Percentiles rank a stretch among this genome's conserved stretches.
These are phyloP conservation scores for Pyronema omphalodes DNA, from an alignment of 495 filamentous ascomycete genomes.

Conservation along the genomic window DNA sequence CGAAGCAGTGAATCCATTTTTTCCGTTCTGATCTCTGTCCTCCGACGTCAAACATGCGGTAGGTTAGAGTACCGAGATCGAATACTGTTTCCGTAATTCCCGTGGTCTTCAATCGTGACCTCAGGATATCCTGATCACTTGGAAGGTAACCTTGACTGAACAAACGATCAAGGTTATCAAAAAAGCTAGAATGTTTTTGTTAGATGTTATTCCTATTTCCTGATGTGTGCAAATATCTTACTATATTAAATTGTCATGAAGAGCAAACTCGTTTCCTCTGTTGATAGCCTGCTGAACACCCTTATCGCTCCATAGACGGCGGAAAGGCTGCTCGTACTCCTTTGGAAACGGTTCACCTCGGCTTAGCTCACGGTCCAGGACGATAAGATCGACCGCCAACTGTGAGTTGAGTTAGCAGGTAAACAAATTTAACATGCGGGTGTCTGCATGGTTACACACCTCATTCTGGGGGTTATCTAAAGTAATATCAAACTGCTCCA, in stretches of 20 bases:
- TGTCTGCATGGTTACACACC: conserved; percentile 34
- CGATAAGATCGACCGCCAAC: conserved; percentile 28
- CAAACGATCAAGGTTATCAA: conserved; percentile 70
- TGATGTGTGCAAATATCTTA: conserved; percentile 30
- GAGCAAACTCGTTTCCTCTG: conserved; percentile 86
- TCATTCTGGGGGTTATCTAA: conserved; percentile 61
- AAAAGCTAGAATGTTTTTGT: conserved; percentile 47
- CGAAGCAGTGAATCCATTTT: conserved; percentile 99
- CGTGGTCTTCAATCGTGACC: conserved; percentile 80
- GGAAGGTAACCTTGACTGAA: conserved; percentile 77
- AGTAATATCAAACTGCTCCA: conserved; percentile 65
- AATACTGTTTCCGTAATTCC: conserved; percentile 96
- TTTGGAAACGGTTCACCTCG: conserved; percentile 52
- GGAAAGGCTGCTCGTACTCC: conserved; percentile 58
- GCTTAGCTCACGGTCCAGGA: conserved; percentile 55
- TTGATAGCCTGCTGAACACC: conserved; percentile 73
- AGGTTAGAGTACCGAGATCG: conserved; percentile 84
- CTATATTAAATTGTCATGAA: conserved; percentile 92
- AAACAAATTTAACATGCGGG: conserved; percentile 11
- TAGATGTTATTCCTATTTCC: conserved; percentile 6
- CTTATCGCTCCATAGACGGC: conserved; percentile 61
- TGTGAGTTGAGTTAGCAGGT: neutral
- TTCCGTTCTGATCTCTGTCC: conserved; percentile 94
- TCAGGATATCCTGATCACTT: conserved; percentile 90
- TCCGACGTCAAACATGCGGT: conserved; percentile 97